A percentile compares a stretch with the other conserved stretches of the same genome.
Evolutionary conservation across 2,329 filamentous ascomycete species (phyloP).

Genomic region (Thelonectria olida): DNA sequence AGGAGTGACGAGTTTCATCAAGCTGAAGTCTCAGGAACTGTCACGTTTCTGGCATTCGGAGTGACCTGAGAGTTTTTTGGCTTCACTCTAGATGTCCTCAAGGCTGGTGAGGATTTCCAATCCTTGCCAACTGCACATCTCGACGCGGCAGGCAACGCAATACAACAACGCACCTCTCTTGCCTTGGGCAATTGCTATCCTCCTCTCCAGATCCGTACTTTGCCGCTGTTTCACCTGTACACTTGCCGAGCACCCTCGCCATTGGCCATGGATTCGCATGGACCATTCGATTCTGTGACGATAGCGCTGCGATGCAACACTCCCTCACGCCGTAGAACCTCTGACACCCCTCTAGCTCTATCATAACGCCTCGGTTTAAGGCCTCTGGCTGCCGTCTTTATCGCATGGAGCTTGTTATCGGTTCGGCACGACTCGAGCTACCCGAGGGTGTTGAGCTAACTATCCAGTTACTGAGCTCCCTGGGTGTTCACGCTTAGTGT

Average conservation of each 20-base stretch:
- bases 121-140: conserved; percentile 16
- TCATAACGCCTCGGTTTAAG: conserved; percentile 1
- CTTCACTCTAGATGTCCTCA: not conserved
- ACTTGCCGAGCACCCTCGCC: conserved; percentile 3
- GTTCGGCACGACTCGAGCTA: conserved; percentile 29
- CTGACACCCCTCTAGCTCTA: not conserved
- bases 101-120: conserved; percentile 3
- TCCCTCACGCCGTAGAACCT: conserved; percentile 4
- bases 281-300: conserved; percentile 13
- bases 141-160: conserved; percentile 27
- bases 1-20: conserved; percentile 17
- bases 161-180: not conserved
- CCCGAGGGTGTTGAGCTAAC: conserved; percentile 15
- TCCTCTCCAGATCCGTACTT: conserved; percentile 22
- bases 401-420: conserved; percentile 19
- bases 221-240: conserved; percentile 28
- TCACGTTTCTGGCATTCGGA: conserved; percentile 30
- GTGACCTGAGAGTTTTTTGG: conserved; percentile 12
- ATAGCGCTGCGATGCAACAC: conserved; percentile 25
- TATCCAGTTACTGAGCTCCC: conserved; percentile 24
- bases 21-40: conserved; percentile 22
- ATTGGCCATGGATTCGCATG: not conserved
- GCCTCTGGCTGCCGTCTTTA: conserved; percentile 3
- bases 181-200: conserved; percentile 7
- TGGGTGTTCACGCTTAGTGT: conserved; percentile 13